Evolutionary conservation across 495 filamentous ascomycete genomes (phyloP).

Genomic region (Aspergillus olivimuriae): DNA sequence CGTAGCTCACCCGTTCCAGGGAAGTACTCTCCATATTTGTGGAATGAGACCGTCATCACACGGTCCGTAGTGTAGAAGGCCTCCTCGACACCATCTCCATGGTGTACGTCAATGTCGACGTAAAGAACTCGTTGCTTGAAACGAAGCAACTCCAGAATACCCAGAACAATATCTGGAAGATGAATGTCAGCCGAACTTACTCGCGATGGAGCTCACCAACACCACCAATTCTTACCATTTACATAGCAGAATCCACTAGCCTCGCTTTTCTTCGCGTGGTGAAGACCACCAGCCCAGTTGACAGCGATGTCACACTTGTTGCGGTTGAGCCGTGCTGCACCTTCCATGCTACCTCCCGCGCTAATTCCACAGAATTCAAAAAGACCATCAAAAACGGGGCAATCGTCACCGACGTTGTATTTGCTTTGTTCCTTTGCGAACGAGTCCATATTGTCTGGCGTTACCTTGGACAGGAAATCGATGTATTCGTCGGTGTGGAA

Average conservation of each 20-base stretch:
- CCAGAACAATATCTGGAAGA: conserved; percentile 81
- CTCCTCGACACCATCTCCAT: conserved; percentile 96
- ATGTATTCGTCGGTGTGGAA: conserved; percentile 99
- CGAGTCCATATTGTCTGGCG: conserved; percentile 96
- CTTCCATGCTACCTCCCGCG: conserved; percentile 95
- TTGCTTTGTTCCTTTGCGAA: conserved; percentile 90
- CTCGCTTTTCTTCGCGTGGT: conserved; percentile 96
- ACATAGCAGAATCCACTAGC: conserved; percentile 98
- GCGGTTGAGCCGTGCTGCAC: conserved; percentile 83
- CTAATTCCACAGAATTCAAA: conserved; percentile 99
- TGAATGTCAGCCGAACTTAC: neutral
- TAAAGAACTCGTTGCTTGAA: conserved; percentile 93
- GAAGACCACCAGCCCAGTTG: conserved; percentile 95
- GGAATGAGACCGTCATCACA: conserved; percentile 97
- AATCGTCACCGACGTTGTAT: conserved; percentile 98
- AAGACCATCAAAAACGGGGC: conserved; percentile 94
- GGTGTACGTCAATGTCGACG: conserved; percentile 97
- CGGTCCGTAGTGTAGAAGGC: conserved; percentile 97
- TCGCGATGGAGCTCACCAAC: too few relatives aligned
- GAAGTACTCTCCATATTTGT: conserved; percentile 99
- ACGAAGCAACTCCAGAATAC: conserved; percentile 90
- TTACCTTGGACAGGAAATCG: conserved; percentile 93
- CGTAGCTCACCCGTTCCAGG: conserved; percentile 94
- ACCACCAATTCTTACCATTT: conserved; percentile 65
- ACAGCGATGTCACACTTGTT: conserved; percentile 95